Evolutionary conservation across 306 rosid species (phyloP).

Genomic region (Fagus sylvatica): DNA sequence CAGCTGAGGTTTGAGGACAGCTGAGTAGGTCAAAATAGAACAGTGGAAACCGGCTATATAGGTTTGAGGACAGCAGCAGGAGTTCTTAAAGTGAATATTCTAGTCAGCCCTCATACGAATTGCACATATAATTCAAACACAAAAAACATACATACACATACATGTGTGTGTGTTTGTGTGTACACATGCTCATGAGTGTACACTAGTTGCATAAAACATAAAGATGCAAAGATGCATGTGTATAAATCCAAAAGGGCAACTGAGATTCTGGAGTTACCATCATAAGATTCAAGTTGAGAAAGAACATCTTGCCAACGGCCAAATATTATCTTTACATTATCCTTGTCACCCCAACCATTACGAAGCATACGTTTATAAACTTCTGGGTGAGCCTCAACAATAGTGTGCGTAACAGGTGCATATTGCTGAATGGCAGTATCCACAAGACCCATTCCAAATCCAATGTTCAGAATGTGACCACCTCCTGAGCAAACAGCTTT

Average conservation of each 20-base stretch:
- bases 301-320: conserved; percentile 94
- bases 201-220: conserved; percentile 1
- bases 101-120: not conserved
- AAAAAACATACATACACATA: not conserved
- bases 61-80: not conserved
- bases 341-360: conserved; percentile 69
- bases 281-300: conserved; percentile 63
- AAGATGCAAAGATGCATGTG: conserved; percentile 11
- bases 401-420: conserved; percentile 64
- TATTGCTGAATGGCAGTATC: conserved; percentile 85
- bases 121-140: not conserved
- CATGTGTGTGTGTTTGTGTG: not conserved
- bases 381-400: conserved; percentile 90
- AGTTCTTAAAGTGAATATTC: not conserved
- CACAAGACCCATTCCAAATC: conserved; percentile 94
- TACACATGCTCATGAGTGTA: not conserved
- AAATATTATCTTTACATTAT: conserved; percentile 64
- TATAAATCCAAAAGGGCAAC: not conserved
- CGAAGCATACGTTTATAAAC: conserved; percentile 73
- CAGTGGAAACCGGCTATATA: not conserved
- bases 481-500: conserved; percentile 90
- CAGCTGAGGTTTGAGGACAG: not conserved
- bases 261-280: conserved; percentile 54
- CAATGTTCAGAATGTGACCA: conserved; percentile 77
- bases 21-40: not conserved